Conservation (phyloP, 257 asterid species). For the Plantago major region DNA sequence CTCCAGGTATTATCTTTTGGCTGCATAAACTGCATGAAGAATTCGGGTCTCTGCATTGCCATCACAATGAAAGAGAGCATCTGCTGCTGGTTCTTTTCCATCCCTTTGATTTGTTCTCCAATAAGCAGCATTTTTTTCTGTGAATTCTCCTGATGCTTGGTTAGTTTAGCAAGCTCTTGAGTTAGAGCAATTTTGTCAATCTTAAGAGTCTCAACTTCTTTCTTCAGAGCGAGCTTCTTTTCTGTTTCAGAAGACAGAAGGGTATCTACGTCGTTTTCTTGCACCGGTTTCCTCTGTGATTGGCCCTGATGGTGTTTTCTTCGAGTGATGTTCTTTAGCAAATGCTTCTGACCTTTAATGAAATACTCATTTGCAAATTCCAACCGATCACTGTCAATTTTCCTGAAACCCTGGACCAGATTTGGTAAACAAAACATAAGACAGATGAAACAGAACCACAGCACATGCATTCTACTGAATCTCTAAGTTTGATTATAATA, state of each 20-base stretch:
- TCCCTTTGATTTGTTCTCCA: conserved; percentile 63
- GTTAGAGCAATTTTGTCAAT: conserved; percentile 49
- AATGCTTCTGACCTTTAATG: conserved; percentile 74
- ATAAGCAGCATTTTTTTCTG: conserved; percentile 58
- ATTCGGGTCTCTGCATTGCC: conserved; percentile 91
- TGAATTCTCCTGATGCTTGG: conserved; percentile 66
- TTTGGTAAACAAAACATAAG: conserved; percentile 10
- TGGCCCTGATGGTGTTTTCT: conserved; percentile 54
- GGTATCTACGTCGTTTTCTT: conserved; percentile 31
- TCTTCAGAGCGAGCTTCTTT: conserved; percentile 44
- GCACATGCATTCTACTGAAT: too few relatives aligned
- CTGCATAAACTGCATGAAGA: conserved; percentile 68
- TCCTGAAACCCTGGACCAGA: conserved; percentile 72
- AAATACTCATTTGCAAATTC: conserved; percentile 79
- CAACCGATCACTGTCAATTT: conserved; percentile 86
- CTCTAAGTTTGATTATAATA: too few relatives aligned
- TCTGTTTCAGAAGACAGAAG: conserved; percentile 42
- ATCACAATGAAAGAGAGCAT: conserved; percentile 94
- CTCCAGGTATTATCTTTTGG: conserved; percentile 71
- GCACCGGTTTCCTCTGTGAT: conserved; percentile 39
- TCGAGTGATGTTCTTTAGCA: conserved; percentile 69
- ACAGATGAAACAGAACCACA: not conserved
- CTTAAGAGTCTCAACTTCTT: conserved; percentile 79
- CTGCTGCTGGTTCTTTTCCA: conserved; percentile 91
- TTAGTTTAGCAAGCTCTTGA: conserved; percentile 61